These are phyloP conservation scores for Dryas octopetala DNA, from an alignment of 306 rosid species.

Conservation along the genomic window DNA sequence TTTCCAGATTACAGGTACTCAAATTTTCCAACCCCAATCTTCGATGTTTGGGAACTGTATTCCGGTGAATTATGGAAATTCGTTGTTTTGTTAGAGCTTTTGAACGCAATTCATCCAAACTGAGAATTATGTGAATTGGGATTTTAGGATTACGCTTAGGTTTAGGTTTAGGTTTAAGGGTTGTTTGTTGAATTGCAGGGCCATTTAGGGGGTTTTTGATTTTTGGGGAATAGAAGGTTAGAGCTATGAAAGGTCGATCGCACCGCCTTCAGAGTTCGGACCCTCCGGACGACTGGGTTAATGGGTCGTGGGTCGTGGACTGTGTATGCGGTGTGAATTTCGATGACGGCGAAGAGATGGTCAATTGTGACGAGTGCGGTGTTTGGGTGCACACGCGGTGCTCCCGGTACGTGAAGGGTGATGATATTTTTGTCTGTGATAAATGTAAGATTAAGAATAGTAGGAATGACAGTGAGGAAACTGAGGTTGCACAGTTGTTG, in stretches of 20 bases:
- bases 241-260: constrained; percentile 80
- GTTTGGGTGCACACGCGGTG: constrained; percentile 99
- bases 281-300: constrained; percentile 93
- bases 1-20: constrained; percentile 20
- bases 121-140: constrained; percentile 10
- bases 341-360: constrained; percentile 99
- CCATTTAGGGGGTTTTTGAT: constrained; percentile 2
- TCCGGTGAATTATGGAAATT: background rate
- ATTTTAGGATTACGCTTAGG: constrained; percentile 20
- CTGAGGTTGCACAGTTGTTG: constrained; percentile 86
- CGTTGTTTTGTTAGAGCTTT: background rate
- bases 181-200: background rate
- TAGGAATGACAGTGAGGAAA: constrained; percentile 65
- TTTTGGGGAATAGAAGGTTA: background rate
- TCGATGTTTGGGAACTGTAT: background rate
- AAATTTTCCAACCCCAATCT: background rate
- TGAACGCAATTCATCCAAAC: background rate
- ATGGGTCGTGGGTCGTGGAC: constrained; percentile 96
- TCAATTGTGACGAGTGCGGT: constrained; percentile 95
- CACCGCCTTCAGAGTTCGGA: constrained; percentile 83
- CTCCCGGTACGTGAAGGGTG: constrained; percentile 89
- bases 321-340: constrained; percentile 92
- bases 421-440: constrained; percentile 85
- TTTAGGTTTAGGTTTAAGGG: constrained; percentile 18
- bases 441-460: constrained; percentile 71